Conservation (phyloP, 805 yeast species). For the Cyberlindnera sargentensis region DNA sequence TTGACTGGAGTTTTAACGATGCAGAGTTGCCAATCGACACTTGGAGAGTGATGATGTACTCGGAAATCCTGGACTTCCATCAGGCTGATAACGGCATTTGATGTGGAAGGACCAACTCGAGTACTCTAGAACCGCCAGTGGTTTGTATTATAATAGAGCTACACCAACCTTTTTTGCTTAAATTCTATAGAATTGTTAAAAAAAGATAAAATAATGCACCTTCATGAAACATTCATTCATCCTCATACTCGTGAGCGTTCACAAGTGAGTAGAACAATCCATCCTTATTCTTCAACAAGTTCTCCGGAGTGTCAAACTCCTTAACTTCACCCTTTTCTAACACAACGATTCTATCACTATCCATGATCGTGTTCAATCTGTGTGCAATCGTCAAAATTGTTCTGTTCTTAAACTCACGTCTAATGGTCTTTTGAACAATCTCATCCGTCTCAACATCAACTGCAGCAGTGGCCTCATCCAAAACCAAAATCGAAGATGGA, state of each 20-base stretch:
- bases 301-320: constrained; percentile 68
- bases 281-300: constrained; percentile 54
- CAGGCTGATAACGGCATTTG: constrained; percentile 43
- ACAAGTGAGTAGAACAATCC: constrained; percentile 78
- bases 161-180: no score
- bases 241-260: constrained; percentile 36
- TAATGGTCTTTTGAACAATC: constrained; percentile 69
- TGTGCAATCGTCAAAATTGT: constrained; percentile 84
- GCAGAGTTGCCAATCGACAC: constrained; percentile 97
- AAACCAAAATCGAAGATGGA: constrained; percentile 53
- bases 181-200: neutral
- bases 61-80: constrained; percentile 93
- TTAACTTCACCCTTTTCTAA: constrained; percentile 69
- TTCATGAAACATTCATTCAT: neutral
- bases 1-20: constrained; percentile 98
- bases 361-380: constrained; percentile 75
- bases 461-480: constrained; percentile 88
- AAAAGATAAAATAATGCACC: no score
- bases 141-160: no score
- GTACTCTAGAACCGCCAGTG: no score
- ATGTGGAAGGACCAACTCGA: neutral
- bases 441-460: constrained; percentile 82
- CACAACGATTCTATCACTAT: constrained; percentile 70
- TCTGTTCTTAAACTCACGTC: constrained; percentile 66
- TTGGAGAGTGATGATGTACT: constrained; percentile 99